Evolutionary conservation across 371 early-diverging fungal genomes (phyloP).

Genomic region (Batkoa obscura): DNA sequence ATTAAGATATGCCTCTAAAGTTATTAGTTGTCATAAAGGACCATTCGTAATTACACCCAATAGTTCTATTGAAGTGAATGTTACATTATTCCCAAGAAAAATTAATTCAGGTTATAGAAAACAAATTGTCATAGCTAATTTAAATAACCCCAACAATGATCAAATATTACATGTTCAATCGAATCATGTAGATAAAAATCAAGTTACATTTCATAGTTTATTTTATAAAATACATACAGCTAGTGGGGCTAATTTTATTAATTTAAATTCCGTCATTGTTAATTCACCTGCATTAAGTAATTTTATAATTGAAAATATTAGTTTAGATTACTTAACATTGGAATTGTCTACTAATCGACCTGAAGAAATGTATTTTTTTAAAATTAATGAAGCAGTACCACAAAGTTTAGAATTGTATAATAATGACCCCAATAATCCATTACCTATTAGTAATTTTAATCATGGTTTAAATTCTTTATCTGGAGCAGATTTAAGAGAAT

Average conservation of each 20-base stretch:
- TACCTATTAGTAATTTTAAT: not conserved
- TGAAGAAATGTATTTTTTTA: constrained; percentile 28
- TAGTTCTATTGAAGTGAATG: constrained; percentile 59
- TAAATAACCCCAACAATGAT: constrained; percentile 77
- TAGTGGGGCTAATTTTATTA: constrained; percentile 77
- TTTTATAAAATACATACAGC: constrained; percentile 88
- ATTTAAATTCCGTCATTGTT: constrained; percentile 71
- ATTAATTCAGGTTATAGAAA: constrained; percentile 93
- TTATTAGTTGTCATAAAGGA: constrained; percentile 60
- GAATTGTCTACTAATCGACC: constrained; percentile 44
- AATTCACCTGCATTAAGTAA: constrained; percentile 65
- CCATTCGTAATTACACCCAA: constrained; percentile 69
- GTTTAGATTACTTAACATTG: constrained; percentile 25
- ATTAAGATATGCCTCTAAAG: constrained; percentile 77
- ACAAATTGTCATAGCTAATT: constrained; percentile 86
- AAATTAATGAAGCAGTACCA: not conserved
- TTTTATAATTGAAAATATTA: constrained; percentile 73
- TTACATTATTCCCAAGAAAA: constrained; percentile 94
- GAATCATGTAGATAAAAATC: constrained; percentile 85
- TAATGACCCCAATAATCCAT: not conserved
- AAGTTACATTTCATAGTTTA: constrained; percentile 88
- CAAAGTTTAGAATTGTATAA: not conserved
- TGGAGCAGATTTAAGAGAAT: not conserved
- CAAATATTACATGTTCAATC: constrained; percentile 79
- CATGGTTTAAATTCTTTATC: not conserved